Base-by-base conservation (phyloP, 2,329 filamentous ascomycete species). In the Davidsoniella neocaledoniae region DNA sequence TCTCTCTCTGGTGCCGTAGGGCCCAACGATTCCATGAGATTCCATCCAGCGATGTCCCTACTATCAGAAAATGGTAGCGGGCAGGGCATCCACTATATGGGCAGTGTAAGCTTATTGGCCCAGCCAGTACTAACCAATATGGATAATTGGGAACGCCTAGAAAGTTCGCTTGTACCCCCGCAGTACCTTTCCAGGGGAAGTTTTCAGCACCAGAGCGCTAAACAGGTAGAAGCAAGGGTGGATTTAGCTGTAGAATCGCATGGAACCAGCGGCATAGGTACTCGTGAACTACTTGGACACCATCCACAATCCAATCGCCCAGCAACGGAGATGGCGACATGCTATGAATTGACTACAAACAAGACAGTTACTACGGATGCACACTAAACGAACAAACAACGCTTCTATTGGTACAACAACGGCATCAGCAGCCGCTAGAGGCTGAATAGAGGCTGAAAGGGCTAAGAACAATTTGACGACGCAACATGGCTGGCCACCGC, bases 11-110 rank as follows among this genome's bases (percentile, higher is more conserved):
- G 26, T 37, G 36, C 19, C 17, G 38, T 23, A 50, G 8, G 33
- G 37, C 44, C 43, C 38, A 46, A 37, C 43, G 54, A 55, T 55
- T 55, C 54, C 49, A 55, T 52, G 53, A 52, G 54, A 54, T 55
- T 55, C 54, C 51, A 55, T 55, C 23, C 38, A 37, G 29, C 38
- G 29, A 39, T 46, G 26, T 51, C 43, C 51, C 52, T 53, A 45
- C 48, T 53, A 29, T 41, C 50, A 44, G 36, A 25, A 36, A 42
- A 43, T 17, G 23, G 26, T 44, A 40, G 29, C 9, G 29, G 29
- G 3, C 29, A 33, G 29, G 8, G 52, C 52, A 49, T 44, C 52
- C 52, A 51, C 37, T 36, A 46, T 46, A 45, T 43, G 42, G 45
- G 29, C 19, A 29, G 23, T 38, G 19, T 16, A 33, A 19, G 39